phyloP scores from a whole-genome alignment of 352 stramenopile genomes.

The Globisporangium radiosum region DNA sequence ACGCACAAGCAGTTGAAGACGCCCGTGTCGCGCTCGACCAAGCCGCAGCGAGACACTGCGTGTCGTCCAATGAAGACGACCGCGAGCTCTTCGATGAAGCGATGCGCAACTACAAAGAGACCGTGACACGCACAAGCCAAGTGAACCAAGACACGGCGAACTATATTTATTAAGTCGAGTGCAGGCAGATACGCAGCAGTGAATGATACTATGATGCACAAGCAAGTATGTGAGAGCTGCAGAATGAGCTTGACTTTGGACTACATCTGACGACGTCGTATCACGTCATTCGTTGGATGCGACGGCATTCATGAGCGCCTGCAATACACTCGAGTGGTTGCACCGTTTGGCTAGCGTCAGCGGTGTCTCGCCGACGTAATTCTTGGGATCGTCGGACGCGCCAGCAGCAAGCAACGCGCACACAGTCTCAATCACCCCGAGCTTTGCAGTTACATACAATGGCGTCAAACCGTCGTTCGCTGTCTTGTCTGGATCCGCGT shows the following conservation, averaged over 20 bases:
- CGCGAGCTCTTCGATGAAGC: too few species aligned
- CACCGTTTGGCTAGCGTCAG: not conserved
- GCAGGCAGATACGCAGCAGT: too few species aligned
- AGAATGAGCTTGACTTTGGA: too few species aligned
- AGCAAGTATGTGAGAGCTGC: too few species aligned
- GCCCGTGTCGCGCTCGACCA: too few species aligned
- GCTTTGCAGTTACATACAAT: conserved; percentile 3
- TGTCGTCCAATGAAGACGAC: too few species aligned
- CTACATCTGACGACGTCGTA: too few species aligned
- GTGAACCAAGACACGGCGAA: not conserved
- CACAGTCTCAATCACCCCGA: not conserved
- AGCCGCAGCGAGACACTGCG: too few species aligned
- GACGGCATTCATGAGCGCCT: not conserved
- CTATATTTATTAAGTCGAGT: too few species aligned
- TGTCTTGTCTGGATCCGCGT: not conserved
- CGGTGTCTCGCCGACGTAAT: not conserved
- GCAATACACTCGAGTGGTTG: not conserved
- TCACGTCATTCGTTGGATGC: not conserved
- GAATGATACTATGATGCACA: too few species aligned
- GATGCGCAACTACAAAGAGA: too few species aligned
- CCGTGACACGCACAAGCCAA: not conserved
- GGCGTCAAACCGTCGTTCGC: not conserved
- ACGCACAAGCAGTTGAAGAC: too few species aligned
- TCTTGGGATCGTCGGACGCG: not conserved
- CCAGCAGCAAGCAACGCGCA: not conserved